Evolutionary conservation across 768 basidiomycete species (phyloP), one percentile per base, ranked within the genome.

Genomic region (Collybia sp.): DNA sequence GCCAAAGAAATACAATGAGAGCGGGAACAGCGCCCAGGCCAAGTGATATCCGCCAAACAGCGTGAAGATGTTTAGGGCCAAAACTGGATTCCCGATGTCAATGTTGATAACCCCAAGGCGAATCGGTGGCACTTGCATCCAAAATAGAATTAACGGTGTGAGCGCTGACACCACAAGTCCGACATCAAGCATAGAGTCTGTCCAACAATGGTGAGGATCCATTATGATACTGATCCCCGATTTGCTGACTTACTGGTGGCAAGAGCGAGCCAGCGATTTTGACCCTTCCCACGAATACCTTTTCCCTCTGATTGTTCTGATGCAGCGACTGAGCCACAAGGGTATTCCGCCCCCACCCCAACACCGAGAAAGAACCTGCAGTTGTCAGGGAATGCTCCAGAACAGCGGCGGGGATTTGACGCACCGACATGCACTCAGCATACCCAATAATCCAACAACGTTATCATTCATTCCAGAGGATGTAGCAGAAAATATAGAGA

Each of bases 271-370:
- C 91, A 89, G 41, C 83, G 68, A 58, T 94, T 85, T 57, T 90
- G 90, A 5, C 85, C 74, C 42, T 82, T 81, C 66, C 87, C 89
- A 49, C 62, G 69, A 54, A 95, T 84, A 3, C 76, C 79, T 8
- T 76, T 66, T 60, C 88, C 87, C 60, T 96, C 93, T 0, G 91
- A 87, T 56, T 91, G 88, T 57, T 95, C 93, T 1, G 88, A 85
- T 3, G 85, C 85, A 6, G 91, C 86, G 8, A 93, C 89, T 0
- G 85, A 86, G 15, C 93, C 92, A 52, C 88, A 89, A 8, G 93
- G 93, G 54, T 93, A 94, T 61, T 90, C 88, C 2, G 87, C 88
- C 3, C 91, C 89, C 0, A 93, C 73, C 18, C 93, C 93, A 46
- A 94, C 83, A 30, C 93, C 94, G 39, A 93, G 73, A 1, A 95